Conservation (phyloP, 495 filamentous ascomycete species). For the Xylaria sp. region DNA sequence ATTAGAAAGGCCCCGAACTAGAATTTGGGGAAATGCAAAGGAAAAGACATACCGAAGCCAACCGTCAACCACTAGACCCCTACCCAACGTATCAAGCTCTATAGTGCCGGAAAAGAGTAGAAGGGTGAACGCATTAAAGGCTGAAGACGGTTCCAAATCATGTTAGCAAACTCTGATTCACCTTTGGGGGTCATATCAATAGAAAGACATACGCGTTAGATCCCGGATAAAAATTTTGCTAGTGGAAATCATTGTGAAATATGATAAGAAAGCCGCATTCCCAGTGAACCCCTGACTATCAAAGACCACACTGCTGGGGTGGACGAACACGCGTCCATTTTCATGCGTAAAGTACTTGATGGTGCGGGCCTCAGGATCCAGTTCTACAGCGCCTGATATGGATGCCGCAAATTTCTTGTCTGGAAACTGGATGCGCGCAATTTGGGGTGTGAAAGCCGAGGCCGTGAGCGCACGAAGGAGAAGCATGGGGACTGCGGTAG, state of each 20-base stretch:
- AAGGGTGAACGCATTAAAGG: conserved; percentile 88
- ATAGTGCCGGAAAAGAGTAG: conserved; percentile 91
- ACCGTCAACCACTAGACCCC: conserved; percentile 89
- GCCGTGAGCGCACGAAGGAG: conserved; percentile 90
- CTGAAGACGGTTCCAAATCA: conserved; percentile 45
- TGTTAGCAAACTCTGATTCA: conserved; percentile 21
- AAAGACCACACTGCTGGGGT: conserved; percentile 87
- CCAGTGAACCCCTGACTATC: conserved; percentile 75
- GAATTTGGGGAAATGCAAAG: neutral
- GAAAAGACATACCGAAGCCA: conserved; percentile 68
- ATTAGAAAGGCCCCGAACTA: conserved; percentile 18
- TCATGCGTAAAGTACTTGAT: conserved; percentile 93
- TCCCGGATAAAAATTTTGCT: conserved; percentile 89
- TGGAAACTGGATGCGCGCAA: conserved; percentile 88
- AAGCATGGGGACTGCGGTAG: conserved; percentile 45
- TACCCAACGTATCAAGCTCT: conserved; percentile 82
- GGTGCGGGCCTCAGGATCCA: conserved; percentile 89
- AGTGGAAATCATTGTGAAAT: conserved; percentile 89
- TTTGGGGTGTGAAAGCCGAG: conserved; percentile 87
- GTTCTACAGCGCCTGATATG: conserved; percentile 82
- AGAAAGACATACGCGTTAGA: conserved; percentile 73
- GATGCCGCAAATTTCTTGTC: conserved; percentile 93
- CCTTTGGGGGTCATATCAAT: neutral
- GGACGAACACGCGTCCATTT: conserved; percentile 87
- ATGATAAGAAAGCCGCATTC: conserved; percentile 74